A percentile compares a stretch with the other conserved stretches of the same genome.
Evolutionary conservation across 768 basidiomycete genomes (phyloP).

Genomic region (Tylopilus rubrobrunneus): DNA sequence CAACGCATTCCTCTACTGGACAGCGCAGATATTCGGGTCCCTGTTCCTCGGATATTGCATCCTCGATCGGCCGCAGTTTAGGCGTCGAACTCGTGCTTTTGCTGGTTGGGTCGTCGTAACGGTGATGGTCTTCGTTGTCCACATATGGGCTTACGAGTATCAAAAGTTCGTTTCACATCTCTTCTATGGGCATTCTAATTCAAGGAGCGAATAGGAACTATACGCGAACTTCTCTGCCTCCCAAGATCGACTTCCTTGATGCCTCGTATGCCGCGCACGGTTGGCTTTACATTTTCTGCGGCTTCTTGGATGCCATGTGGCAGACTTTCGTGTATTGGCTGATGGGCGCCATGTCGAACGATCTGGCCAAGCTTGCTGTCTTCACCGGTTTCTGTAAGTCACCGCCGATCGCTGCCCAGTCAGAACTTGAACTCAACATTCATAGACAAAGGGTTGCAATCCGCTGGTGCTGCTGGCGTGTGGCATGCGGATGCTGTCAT

Average conservation of each 20-base stretch:
- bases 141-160: constrained; percentile 75
- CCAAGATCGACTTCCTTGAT: constrained; percentile 60
- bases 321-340: constrained; percentile 81
- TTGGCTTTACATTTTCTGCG: constrained; percentile 67
- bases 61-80: constrained; percentile 53
- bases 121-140: constrained; percentile 60
- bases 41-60: constrained; percentile 59
- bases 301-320: constrained; percentile 80
- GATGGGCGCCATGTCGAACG: constrained; percentile 84
- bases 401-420: background rate
- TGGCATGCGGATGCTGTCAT: constrained; percentile 68
- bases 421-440: constrained; percentile 1
- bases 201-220: constrained; percentile 41
- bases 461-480: constrained; percentile 67
- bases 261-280: constrained; percentile 50
- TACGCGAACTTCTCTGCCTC: constrained; percentile 48
- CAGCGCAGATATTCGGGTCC: constrained; percentile 73
- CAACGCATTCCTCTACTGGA: constrained; percentile 80
- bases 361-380: constrained; percentile 73
- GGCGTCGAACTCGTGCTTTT: constrained; percentile 69
- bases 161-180: constrained; percentile 49
- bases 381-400: constrained; percentile 78
- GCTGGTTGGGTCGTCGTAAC: constrained; percentile 62
- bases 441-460: constrained; percentile 70
- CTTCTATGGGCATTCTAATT: background rate